phyloP scores from a whole-genome alignment of 2,329 filamentous ascomycete genomes.

The Calonectria pteridis region DNA sequence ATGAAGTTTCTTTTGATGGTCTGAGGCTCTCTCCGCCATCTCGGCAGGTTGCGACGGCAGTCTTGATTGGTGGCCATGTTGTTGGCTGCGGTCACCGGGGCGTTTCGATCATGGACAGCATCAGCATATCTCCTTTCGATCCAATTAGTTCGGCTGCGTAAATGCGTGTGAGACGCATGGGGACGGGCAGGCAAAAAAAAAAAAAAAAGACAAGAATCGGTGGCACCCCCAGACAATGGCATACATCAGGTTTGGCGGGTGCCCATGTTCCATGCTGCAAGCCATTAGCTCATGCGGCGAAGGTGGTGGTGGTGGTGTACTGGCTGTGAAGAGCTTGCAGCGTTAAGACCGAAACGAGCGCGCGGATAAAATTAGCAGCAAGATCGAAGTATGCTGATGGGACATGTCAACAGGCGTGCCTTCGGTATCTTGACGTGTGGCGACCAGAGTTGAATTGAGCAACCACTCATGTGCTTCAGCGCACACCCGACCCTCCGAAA shows the following conservation, averaged over 20 bases:
- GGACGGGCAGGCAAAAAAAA: not conserved
- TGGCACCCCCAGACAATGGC: not conserved
- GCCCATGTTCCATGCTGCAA: constrained; percentile 1
- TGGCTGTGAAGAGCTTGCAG: constrained; percentile 9
- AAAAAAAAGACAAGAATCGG: not conserved
- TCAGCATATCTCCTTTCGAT: not conserved
- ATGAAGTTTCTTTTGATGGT: constrained; percentile 41
- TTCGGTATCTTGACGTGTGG: constrained; percentile 15
- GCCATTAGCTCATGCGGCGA: constrained; percentile 1
- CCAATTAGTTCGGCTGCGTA: not conserved
- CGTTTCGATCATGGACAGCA: not conserved
- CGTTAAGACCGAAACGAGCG: not conserved
- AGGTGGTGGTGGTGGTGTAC: not conserved
- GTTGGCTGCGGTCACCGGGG: not conserved
- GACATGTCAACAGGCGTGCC: constrained; percentile 1
- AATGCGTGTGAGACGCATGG: not conserved
- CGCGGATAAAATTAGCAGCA: constrained; percentile 26
- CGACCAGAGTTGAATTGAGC: constrained; percentile 4
- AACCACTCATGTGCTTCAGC: constrained; percentile 1
- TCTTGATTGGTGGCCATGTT: not conserved
- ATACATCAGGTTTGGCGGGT: constrained; percentile 5
- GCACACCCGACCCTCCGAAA: constrained; percentile 6
- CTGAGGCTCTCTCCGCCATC: constrained; percentile 20
- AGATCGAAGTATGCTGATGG: constrained; percentile 14
- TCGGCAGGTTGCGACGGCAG: constrained; percentile 18